Conservation (phyloP, 2,329 filamentous ascomycete species). For the Pseudogymnoascus sp. region DNA sequence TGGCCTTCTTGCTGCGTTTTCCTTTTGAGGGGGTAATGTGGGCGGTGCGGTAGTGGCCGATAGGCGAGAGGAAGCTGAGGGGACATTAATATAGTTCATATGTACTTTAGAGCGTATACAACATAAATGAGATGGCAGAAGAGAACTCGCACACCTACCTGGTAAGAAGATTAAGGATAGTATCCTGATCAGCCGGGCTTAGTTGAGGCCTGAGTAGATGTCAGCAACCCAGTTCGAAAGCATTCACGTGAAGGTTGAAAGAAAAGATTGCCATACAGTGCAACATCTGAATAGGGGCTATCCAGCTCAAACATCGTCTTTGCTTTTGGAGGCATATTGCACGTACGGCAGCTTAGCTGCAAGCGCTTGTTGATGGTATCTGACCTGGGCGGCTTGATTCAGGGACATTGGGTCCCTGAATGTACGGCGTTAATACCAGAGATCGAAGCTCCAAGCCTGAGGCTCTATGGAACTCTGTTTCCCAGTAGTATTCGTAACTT, state of each 20-base stretch:
- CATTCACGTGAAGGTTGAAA: background rate
- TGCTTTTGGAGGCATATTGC: conserved; percentile 44
- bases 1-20: conserved; percentile 50
- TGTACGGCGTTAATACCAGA: background rate
- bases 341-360: background rate
- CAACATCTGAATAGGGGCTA: conserved; percentile 54
- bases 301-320: conserved; percentile 60
- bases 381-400: background rate
- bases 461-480: background rate
- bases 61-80: conserved; percentile 54
- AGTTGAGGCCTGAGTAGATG: conserved; percentile 51
- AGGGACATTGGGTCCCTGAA: conserved; percentile 1
- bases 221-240: background rate
- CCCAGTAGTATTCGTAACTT: background rate
- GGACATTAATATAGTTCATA: conserved; percentile 13
- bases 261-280: conserved; percentile 45
- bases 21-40: conserved; percentile 55
- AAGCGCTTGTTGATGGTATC: too few relatives aligned
- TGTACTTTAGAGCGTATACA: background rate
- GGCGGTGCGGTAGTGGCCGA: conserved; percentile 54
- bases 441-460: background rate
- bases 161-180: conserved; percentile 61
- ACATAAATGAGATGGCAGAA: background rate
- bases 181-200: conserved; percentile 51
- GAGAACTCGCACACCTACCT: conserved; percentile 42